Evolutionary conservation across 1,139 yeast species (phyloP).

Genomic region (Yamadazyma siamensis): DNA sequence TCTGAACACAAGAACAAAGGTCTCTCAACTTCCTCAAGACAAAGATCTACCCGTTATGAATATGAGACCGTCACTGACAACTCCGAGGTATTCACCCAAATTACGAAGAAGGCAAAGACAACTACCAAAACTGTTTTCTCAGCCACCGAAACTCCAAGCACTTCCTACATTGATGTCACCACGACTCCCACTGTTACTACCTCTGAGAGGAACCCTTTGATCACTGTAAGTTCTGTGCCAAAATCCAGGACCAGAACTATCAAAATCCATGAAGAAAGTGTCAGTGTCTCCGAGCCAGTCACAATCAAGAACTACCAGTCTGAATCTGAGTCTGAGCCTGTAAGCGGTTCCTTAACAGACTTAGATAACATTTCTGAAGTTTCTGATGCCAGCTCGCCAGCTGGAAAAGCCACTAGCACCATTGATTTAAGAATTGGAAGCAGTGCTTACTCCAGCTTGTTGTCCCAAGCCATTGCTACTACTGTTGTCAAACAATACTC

Average conservation of each 20-base stretch:
- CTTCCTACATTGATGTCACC: constrained; percentile 16
- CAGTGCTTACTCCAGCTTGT: constrained; percentile 3
- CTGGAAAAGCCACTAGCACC: constrained; percentile 9
- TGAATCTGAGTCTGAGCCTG: constrained; percentile 1
- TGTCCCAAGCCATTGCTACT: constrained; percentile 3
- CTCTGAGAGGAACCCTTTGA: constrained; percentile 21
- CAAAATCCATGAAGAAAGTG: constrained; percentile 7
- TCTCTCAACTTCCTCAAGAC: constrained; percentile 2
- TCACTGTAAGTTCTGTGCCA: constrained; percentile 16
- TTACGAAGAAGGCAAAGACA: constrained; percentile 20
- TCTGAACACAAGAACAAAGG: too few relatives aligned
- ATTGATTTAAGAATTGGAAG: constrained; percentile 18
- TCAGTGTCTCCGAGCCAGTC: constrained; percentile 5
- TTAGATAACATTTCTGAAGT: neutral
- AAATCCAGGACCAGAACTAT: constrained; percentile 10
- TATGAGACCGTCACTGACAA: constrained; percentile 16
- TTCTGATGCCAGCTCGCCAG: neutral
- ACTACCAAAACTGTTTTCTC: constrained; percentile 22
- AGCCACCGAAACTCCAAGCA: constrained; percentile 22
- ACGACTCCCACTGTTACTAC: constrained; percentile 17
- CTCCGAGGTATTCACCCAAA: constrained; percentile 11
- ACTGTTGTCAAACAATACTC: constrained; percentile 8
- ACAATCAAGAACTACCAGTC: too few relatives aligned
- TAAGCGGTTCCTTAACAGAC: neutral
- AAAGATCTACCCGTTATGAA: constrained; percentile 13